Conservation (phyloP, 2,329 filamentous ascomycete genomes). For the Aspergillus puulaauensis region DNA sequence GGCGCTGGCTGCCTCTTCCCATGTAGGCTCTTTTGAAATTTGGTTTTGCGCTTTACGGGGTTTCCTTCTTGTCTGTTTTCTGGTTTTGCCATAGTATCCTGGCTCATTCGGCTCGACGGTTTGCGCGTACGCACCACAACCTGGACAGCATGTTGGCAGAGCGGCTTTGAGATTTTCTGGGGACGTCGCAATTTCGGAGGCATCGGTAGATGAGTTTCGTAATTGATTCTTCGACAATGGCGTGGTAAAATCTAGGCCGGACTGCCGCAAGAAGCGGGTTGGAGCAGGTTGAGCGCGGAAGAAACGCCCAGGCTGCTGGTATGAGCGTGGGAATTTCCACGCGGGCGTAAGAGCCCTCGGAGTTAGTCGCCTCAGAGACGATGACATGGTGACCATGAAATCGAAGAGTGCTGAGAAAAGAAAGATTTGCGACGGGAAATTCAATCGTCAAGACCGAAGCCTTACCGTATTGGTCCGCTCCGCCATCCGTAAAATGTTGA, state of each 20-base stretch:
- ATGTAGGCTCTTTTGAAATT: conserved; percentile 10
- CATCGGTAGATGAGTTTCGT: conserved; percentile 22
- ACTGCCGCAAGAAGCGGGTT: conserved; percentile 7
- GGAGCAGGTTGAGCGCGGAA: conserved; percentile 1
- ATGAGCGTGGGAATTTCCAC: neutral
- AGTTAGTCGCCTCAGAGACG: conserved; percentile 25
- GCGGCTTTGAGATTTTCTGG: conserved; percentile 16
- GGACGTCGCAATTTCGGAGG: conserved; percentile 8
- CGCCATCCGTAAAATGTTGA: conserved; percentile 17
- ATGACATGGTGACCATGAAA: conserved; percentile 26
- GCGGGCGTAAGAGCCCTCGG: conserved; percentile 16
- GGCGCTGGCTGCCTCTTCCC: conserved; percentile 8
- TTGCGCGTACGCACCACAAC: conserved; percentile 63
- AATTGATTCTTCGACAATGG: conserved; percentile 6
- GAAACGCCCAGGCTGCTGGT: neutral
- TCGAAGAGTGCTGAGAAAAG: neutral
- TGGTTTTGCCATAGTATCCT: conserved; percentile 56
- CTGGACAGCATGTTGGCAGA: conserved; percentile 58
- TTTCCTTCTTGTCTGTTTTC: conserved; percentile 48
- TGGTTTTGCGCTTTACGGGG: conserved; percentile 21
- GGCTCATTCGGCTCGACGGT: conserved; percentile 54
- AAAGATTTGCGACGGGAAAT: conserved; percentile 2
- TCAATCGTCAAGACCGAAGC: conserved; percentile 9
- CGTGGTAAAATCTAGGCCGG: neutral
- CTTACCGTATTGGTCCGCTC: conserved; percentile 13